phyloP scores from a whole-genome alignment of 2,329 filamentous ascomycete genomes.

The Aureobasidium sp. region DNA sequence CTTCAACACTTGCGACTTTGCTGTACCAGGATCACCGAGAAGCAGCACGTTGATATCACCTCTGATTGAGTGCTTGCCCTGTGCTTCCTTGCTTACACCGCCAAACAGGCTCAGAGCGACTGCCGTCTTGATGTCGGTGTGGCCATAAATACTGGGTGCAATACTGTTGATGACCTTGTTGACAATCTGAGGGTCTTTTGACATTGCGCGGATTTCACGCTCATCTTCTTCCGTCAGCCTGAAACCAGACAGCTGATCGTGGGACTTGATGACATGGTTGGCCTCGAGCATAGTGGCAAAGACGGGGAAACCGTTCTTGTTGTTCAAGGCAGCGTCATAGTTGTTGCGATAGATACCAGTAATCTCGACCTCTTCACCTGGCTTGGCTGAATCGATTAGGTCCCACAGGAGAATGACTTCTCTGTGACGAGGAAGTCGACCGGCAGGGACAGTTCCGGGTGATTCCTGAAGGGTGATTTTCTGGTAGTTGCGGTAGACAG shows the following conservation, averaged over 20 bases:
- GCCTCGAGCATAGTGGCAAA: slow-evolving; percentile 97
- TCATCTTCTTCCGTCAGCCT: slow-evolving; percentile 92
- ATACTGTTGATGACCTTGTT: slow-evolving; percentile 92
- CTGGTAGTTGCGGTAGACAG: slow-evolving; percentile 97
- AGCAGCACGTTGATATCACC: slow-evolving; percentile 97
- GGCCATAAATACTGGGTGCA: slow-evolving; percentile 94
- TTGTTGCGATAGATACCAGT: slow-evolving; percentile 97
- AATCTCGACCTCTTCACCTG: slow-evolving; percentile 94
- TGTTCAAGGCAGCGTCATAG: slow-evolving; percentile 95
- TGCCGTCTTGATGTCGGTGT: slow-evolving; percentile 94
- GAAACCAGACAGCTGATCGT: slow-evolving; percentile 96
- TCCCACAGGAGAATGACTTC: slow-evolving; percentile 97
- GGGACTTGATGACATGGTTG: slow-evolving; percentile 93
- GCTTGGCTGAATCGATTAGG: slow-evolving; percentile 92
- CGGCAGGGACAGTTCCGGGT: slow-evolving; percentile 90
- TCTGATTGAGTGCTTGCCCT: slow-evolving; percentile 81
- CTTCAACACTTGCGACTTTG: slow-evolving; percentile 95
- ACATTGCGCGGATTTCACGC: slow-evolving; percentile 77
- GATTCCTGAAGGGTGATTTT: slow-evolving; percentile 96
- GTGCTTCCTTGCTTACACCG: slow-evolving; percentile 85
- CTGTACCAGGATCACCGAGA: slow-evolving; percentile 92
- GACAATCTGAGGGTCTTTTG: slow-evolving; percentile 81
- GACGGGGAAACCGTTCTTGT: slow-evolving; percentile 96
- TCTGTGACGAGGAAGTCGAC: slow-evolving; percentile 83
- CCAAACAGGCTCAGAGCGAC: slow-evolving; percentile 91